A percentile compares a stretch with the other conserved stretches of the same genome.
Evolutionary conservation across 768 basidiomycete genomes (phyloP).

Genomic region (Leccinum boreale): DNA sequence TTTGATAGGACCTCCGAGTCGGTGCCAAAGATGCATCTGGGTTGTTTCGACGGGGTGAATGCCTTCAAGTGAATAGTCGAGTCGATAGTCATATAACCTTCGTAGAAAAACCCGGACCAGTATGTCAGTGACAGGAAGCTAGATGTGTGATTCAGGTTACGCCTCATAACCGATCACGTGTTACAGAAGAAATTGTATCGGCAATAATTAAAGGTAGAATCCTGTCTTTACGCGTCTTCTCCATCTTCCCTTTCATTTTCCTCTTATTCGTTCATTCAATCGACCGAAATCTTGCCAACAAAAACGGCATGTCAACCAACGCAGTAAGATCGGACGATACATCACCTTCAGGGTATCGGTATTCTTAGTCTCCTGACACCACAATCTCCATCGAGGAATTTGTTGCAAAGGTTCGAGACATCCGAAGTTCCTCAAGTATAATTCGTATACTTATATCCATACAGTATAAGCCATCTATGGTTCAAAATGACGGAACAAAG

Average conservation of each 20-base stretch:
- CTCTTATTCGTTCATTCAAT: neutral
- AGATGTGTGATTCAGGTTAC: neutral
- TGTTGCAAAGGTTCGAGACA: constrained; percentile 43
- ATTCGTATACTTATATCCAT: neutral
- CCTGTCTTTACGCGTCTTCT: neutral
- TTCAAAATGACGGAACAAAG: constrained; percentile 72
- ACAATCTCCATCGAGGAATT: constrained; percentile 48
- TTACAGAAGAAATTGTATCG: neutral
- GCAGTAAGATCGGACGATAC: constrained; percentile 35
- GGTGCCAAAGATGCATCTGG: neutral
- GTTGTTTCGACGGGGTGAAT: neutral
- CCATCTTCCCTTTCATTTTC: neutral
- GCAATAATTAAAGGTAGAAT: neutral
- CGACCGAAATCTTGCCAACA: neutral
- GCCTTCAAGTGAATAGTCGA: neutral
- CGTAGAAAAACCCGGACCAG: neutral
- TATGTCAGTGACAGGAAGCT: neutral
- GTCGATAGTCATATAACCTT: neutral
- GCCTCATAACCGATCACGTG: constrained; percentile 7
- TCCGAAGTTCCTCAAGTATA: constrained; percentile 9
- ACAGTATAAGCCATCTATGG: constrained; percentile 77
- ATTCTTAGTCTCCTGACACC: constrained; percentile 48
- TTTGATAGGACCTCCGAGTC: neutral
- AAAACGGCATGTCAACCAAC: constrained; percentile 10
- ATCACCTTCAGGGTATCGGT: constrained; percentile 42